Evolutionary conservation across 2,329 filamentous ascomycete genomes (phyloP), one percentile per base, ranked within the genome.

Genomic region (Westerdykella sp.): DNA sequence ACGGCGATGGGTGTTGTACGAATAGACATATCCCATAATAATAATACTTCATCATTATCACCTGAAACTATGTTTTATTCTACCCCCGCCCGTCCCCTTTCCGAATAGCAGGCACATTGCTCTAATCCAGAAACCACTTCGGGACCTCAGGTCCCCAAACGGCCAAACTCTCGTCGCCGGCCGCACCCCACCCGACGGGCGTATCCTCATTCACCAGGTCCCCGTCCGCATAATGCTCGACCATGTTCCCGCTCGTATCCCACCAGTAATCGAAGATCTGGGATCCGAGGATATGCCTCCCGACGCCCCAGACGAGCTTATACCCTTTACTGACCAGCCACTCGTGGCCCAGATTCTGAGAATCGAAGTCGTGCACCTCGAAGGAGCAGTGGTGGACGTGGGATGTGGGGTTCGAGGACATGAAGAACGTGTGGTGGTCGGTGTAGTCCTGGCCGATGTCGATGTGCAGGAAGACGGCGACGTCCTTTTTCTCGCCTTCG

Each of bases 181-280:
- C 59, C 11, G 55, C 51, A 38, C 56, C 59, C n/a, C 53, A 47
- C 7, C 40, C 48, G 7, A 60, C 72, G 45, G 75, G 71, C 7
- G 67, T 72, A 48, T 76, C 68, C 42, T 74, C 28, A 37, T 53
- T 50, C 3, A 84, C 71, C 47, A 82, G 54, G 60, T 85, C 81
- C 1, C 81, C 81, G 55, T 85, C 81, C 12, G 80, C 77, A 48
- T 85, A 85, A 59, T 83, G 79, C 62, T 83, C 79, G 51, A 83
- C 63, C 55, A 81, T 81, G 56, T 80, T 79, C 1, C 69, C 68
- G 7, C 68, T 70, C 0, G 76, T 73, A 58, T 83, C 80, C 48
- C 75, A 34, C 79, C 79, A 83, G 62, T 84, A 84, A 56, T 84
- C 81, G 51, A 85, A 86, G 44, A 85, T 83, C 65, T 84, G 81